Conservation (phyloP, 345 rosid species). For the Adansonia digitata region DNA sequence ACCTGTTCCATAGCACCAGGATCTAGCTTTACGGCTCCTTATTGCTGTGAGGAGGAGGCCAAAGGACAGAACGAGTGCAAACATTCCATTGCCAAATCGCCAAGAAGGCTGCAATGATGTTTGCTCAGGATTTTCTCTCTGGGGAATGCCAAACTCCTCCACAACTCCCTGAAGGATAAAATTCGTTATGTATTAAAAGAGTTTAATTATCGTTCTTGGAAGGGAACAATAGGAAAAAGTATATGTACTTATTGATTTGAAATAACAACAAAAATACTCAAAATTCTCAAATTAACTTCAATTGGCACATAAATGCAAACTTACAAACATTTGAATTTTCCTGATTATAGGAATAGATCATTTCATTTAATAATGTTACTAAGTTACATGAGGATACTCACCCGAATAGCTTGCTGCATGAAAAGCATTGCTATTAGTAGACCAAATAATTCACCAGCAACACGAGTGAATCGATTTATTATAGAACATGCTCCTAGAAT, state of each 20-base stretch:
- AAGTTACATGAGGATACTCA: conserved; percentile 7
- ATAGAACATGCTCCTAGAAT: conserved; percentile 50
- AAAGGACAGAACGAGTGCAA: conserved; percentile 63
- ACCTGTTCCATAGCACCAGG: conserved; percentile 78
- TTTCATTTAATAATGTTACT: not conserved
- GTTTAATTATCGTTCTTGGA: not conserved
- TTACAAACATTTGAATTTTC: not conserved
- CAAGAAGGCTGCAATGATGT: conserved; percentile 53
- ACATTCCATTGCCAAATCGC: conserved; percentile 68
- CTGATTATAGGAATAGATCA: not conserved
- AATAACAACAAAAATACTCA: not conserved
- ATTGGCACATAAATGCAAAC: not conserved
- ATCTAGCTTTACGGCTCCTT: conserved; percentile 69
- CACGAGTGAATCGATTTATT: conserved; percentile 68
- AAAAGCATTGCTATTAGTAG: conserved; percentile 71
- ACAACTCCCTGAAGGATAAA: conserved; percentile 49
- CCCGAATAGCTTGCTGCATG: conserved; percentile 78
- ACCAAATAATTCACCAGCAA: conserved; percentile 84
- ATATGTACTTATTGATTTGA: not conserved
- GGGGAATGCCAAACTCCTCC: conserved; percentile 49
- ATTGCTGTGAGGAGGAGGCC: conserved; percentile 61
- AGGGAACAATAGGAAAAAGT: not conserved
- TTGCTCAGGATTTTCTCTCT: conserved; percentile 31
- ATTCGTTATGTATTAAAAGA: conserved; percentile 1
- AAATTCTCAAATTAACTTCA: not conserved